These are phyloP conservation scores for Sugiyamaella xylanicola DNA, from an alignment of 1,139 yeast species.

Conservation along the genomic window DNA sequence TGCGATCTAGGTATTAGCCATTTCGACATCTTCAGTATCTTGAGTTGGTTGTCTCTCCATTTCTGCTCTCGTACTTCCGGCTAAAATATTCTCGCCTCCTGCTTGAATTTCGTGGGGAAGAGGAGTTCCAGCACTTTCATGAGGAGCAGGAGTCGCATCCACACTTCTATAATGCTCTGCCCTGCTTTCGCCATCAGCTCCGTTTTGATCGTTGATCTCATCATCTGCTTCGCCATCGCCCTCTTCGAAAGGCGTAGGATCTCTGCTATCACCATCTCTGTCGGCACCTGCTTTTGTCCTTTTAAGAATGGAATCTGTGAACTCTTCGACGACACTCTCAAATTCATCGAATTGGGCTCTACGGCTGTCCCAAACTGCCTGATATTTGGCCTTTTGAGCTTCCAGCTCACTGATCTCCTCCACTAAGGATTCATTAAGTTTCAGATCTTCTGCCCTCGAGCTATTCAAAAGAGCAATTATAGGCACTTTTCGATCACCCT, in stretches of 20 bases:
- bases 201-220: background rate
- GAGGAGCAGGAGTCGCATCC: background rate
- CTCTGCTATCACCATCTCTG: conserved; percentile 4
- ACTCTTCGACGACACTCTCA: conserved; percentile 31
- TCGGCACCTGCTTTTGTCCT: conserved; percentile 22
- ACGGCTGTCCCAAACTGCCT: conserved; percentile 34
- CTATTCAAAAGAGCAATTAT: conserved; percentile 33
- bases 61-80: too few relatives aligned
- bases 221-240: conserved; percentile 1
- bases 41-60: background rate
- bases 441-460: conserved; percentile 34
- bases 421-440: conserved; percentile 30
- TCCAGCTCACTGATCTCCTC: conserved; percentile 38
- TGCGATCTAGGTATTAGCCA: conserved; percentile 7
- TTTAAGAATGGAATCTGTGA: conserved; percentile 28
- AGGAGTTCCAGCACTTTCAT: too few relatives aligned
- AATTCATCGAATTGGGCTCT: conserved; percentile 34
- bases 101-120: too few relatives aligned
- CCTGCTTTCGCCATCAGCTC: conserved; percentile 1
- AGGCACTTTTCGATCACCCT: conserved; percentile 23
- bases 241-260: conserved; percentile 9
- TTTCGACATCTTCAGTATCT: conserved; percentile 19
- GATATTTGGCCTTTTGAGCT: conserved; percentile 29
- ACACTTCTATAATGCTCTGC: background rate
- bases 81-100: too few relatives aligned